Conservation (phyloP, 768 basidiomycete genomes). For the Suillus bovinus region DNA sequence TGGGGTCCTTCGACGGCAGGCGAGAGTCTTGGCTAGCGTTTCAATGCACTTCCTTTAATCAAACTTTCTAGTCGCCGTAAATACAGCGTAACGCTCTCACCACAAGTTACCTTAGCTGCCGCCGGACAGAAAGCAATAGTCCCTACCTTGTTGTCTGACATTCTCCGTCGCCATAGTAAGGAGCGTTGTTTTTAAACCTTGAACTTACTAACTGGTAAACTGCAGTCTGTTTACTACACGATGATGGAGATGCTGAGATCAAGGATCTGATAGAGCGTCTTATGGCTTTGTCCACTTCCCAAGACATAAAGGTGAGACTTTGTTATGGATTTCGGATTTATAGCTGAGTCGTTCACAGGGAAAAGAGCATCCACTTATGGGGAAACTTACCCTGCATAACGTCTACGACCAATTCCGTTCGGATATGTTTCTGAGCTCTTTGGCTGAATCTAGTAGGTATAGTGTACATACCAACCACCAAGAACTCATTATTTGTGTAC, state of each 20-base stretch:
- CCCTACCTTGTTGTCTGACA: conserved; percentile 60
- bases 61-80: conserved; percentile 40
- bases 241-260: conserved; percentile 53
- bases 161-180: conserved; percentile 72
- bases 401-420: no score
- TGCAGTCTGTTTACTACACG: conserved; percentile 66
- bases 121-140: conserved; percentile 49
- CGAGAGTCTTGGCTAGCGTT: conserved; percentile 27
- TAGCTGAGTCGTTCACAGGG: conserved; percentile 46
- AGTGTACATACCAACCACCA: neutral
- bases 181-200: conserved; percentile 8
- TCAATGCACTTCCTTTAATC: neutral
- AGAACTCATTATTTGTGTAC: conserved; percentile 15
- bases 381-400: no score
- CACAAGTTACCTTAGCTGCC: conserved; percentile 21
- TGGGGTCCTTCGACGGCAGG: conserved; percentile 56
- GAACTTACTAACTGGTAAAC: conserved; percentile 6
- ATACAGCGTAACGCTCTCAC: conserved; percentile 40
- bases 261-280: no score
- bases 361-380: conserved; percentile 74
- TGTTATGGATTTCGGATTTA: neutral
- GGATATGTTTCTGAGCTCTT: no score
- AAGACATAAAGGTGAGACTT: conserved; percentile 53
- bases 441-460: no score
- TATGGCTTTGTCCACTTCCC: conserved; percentile 56